Evolutionary conservation across 2,329 filamentous ascomycete genomes (phyloP).

Genomic region (Colletotrichum australisinense): DNA sequence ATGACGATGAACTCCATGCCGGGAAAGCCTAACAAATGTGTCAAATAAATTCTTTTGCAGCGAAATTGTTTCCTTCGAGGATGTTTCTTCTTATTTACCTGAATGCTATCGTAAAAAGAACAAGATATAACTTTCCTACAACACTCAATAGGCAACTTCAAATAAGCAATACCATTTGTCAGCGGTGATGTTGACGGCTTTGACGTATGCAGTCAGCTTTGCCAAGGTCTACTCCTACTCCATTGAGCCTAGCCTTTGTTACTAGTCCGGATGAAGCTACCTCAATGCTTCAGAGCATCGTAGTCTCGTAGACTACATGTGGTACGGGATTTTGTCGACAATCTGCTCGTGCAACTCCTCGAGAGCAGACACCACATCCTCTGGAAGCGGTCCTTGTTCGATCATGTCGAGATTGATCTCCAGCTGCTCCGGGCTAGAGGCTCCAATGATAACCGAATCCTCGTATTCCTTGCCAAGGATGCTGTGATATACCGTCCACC

Average conservation of each 20-base stretch:
- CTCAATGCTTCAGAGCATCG: too few relatives aligned
- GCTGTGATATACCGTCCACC: slow-evolving; percentile 1
- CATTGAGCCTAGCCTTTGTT: neutral
- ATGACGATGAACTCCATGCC: neutral
- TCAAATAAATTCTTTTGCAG: neutral
- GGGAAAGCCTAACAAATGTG: neutral
- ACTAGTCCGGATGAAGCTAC: neutral
- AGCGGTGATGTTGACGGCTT: neutral
- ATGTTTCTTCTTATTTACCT: too few relatives aligned
- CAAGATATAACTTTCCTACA: too few relatives aligned
- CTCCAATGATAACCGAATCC: neutral
- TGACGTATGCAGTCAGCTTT: neutral
- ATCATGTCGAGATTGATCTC: neutral
- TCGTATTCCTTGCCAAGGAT: neutral
- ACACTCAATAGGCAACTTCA: too few relatives aligned
- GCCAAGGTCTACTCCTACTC: neutral
- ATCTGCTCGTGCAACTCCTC: neutral
- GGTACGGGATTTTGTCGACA: neutral
- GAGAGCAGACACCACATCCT: neutral
- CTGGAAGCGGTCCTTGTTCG: neutral
- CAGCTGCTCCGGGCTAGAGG: neutral
- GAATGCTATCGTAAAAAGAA: too few relatives aligned
- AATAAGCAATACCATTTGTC: neutral
- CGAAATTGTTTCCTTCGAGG: too few relatives aligned
- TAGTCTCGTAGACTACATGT: neutral